A percentile compares a stretch with the other conserved stretches of the same genome.
Conservation (phyloP, 495 filamentous ascomycete genomes). For the Entonaema liquescens region DNA sequence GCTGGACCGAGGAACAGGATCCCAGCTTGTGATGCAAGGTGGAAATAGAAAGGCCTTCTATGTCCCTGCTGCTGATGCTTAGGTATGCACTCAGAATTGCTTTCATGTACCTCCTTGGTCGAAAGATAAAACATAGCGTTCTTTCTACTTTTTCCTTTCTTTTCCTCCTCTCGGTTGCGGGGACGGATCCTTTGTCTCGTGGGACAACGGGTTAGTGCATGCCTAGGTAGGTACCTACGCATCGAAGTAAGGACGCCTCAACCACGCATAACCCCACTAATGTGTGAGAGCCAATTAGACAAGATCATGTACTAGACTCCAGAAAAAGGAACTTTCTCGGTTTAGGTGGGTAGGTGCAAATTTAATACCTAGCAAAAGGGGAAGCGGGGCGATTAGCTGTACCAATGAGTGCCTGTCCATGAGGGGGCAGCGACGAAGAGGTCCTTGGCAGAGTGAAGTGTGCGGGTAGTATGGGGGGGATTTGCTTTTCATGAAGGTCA, state of each 20-base stretch:
- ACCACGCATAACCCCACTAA: constrained; percentile 26
- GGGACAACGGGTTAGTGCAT: constrained; percentile 23
- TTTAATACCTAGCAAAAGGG: background rate
- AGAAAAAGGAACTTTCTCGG: constrained; percentile 26
- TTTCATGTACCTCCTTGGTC: constrained; percentile 36
- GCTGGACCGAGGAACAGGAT: constrained; percentile 12
- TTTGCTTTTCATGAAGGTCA: constrained; percentile 8
- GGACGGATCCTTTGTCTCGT: constrained; percentile 10
- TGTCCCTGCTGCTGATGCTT: constrained; percentile 8
- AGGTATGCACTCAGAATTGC: constrained; percentile 24
- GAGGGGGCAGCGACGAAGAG: background rate
- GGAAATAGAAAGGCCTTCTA: constrained; percentile 4
- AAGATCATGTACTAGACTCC: background rate
- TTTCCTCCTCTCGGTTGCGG: background rate
- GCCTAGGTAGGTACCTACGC: background rate
- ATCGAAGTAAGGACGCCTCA: constrained; percentile 14
- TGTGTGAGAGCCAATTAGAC: background rate
- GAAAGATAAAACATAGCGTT: constrained; percentile 37
- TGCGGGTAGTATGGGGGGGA: background rate
- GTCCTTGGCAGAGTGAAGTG: background rate
- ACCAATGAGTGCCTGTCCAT: background rate
- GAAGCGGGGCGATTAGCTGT: background rate
- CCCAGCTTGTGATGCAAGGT: background rate
- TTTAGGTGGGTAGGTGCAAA: constrained; percentile 32
- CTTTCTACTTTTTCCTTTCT: constrained; percentile 18